Evolutionary conservation across 2,329 filamentous ascomycete genomes (phyloP), one percentile per base, ranked within the genome.

Genomic region (Cercospora sojina): DNA sequence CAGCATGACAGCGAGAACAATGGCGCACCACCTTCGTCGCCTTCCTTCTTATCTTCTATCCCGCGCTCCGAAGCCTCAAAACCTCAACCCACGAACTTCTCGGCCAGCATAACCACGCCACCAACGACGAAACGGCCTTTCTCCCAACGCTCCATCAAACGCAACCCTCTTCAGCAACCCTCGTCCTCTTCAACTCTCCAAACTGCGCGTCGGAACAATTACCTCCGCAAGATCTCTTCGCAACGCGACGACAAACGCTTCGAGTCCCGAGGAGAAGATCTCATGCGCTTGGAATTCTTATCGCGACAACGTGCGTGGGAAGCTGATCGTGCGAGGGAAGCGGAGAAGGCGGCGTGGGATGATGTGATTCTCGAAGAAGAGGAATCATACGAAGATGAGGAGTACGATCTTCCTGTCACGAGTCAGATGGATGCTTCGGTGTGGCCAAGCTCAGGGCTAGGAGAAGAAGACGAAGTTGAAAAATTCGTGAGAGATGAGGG

Each of bases 211-310:
- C 82, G 91, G 56, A 85, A 86, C 32, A 80, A 90, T 64, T 94
- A 94, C 72, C 79, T 94, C 66, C 86, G 88, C 74, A 90, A 80
- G 62, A 80, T 84, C 10, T 75, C 79, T 59, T 78, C 79, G 49
- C 74, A 74, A 2, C 74, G 82, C 49, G 82, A 84, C 4, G 82
- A 84, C 5, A 77, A 76, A 73, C 77, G 78, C 57, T 84, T 80
- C 78, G 79, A 80, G 66, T 72, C 72, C 16, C 74, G 82, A 31
- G 79, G 81, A 1, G 83, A 84, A 35, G 80, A 83, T 77, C 82
- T 84, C 35, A 76, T 83, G 75, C 76, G 80, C 43, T 68, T 81
- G n/a, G 82, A 84, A 62, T 83, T 80, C 62, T 67, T 83, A 2
- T 76, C 77, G 4, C 71, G 78, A 53, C 79, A 80, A 65, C 79